These are phyloP conservation scores for Talaromyces thailandensis DNA, from an alignment of 495 filamentous ascomycete species.

Conservation along the genomic window DNA sequence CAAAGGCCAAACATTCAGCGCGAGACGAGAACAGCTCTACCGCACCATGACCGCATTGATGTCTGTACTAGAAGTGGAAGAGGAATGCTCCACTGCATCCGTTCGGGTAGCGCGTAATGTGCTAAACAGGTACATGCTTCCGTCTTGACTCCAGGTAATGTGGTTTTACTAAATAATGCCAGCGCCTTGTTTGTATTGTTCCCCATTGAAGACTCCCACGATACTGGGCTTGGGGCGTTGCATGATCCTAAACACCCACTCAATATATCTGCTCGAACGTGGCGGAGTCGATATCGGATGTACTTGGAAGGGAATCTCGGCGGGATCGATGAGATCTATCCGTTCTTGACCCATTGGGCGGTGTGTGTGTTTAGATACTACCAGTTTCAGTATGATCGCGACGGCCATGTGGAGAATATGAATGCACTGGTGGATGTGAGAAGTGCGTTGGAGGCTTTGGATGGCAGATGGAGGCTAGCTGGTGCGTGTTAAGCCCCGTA, in stretches of 20 bases:
- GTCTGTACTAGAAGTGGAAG: constrained; percentile 8
- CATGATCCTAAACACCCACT: neutral
- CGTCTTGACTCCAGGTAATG: neutral
- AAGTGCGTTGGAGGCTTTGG: constrained; percentile 5
- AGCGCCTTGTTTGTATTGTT: neutral
- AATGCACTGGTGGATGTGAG: constrained; percentile 5
- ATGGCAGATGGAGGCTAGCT: constrained; percentile 10
- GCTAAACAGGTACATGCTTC: constrained; percentile 7
- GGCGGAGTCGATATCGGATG: neutral
- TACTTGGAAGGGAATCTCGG: constrained; percentile 5
- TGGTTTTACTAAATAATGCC: neutral
- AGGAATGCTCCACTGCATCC: constrained; percentile 2
- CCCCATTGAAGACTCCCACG: neutral
- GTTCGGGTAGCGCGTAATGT: constrained; percentile 9
- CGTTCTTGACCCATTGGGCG: constrained; percentile 8
- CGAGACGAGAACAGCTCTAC: constrained; percentile 9
- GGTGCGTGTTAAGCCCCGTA: neutral
- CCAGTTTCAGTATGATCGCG: constrained; percentile 5
- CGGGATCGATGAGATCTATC: constrained; percentile 1
- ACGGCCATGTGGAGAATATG: constrained; percentile 8
- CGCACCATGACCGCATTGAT: constrained; percentile 9
- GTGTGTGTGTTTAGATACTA: constrained; percentile 6
- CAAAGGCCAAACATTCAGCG: neutral
- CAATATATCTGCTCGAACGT: constrained; percentile 7
- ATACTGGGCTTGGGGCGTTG: neutral